A percentile compares a stretch with the other conserved stretches of the same genome.
These are phyloP conservation scores for Geotrichum macrosporum DNA, from an alignment of 1,139 yeast species.

Conservation along the genomic window DNA sequence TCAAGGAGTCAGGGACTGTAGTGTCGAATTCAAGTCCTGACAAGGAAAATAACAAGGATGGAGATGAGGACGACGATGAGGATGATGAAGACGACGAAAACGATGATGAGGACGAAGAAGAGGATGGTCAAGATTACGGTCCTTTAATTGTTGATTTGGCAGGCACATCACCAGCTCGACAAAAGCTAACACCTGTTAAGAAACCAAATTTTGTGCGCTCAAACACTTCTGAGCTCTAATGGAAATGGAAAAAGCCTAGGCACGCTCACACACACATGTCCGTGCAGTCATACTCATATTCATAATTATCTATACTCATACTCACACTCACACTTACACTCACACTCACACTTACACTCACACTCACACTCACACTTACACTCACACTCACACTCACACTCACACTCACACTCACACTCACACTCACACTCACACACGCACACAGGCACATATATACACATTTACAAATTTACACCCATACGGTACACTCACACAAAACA, in stretches of 20 bases:
- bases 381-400: too few relatives aligned
- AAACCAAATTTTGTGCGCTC: background rate
- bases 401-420: too few relatives aligned
- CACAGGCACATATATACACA: too few relatives aligned
- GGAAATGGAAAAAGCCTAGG: too few relatives aligned
- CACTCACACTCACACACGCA: too few relatives aligned
- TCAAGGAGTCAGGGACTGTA: background rate
- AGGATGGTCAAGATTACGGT: slow-evolving; percentile 6
- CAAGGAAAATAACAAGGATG: background rate
- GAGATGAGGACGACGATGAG: slow-evolving; percentile 2
- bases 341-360: too few relatives aligned
- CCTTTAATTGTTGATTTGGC: background rate
- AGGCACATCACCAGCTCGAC: background rate
- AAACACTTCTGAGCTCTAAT: background rate
- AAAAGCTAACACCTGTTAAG: background rate
- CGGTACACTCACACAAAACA: too few relatives aligned
- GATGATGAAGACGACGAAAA: slow-evolving; percentile 1
- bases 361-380: too few relatives aligned
- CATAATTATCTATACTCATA: background rate
- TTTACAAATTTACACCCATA: too few relatives aligned
- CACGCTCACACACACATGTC: too few relatives aligned
- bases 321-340: too few relatives aligned
- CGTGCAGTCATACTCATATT: too few relatives aligned
- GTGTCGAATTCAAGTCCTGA: background rate
- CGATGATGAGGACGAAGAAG: slow-evolving; percentile 7